Evolutionary conservation across 345 rosid genomes (phyloP), one percentile per base, ranked within the genome.

Genomic region (Orychophragmus violaceus): DNA sequence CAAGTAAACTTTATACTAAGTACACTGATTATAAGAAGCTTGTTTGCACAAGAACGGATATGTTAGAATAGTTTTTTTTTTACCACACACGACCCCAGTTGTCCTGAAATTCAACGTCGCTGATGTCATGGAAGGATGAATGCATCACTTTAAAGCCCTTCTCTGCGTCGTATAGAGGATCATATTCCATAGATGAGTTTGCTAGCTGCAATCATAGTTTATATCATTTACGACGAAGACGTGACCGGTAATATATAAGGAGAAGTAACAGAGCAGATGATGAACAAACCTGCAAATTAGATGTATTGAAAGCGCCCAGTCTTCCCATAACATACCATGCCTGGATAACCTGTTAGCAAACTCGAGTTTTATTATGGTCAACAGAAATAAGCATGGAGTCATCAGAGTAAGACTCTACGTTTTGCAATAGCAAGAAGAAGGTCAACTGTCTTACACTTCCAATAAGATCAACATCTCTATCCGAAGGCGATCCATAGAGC

Each of bases 251-350:
- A 49, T 23, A 51, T 11, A 51, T 3, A 23, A 16, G 35, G 35
- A 32, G 32, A 57, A 25, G 33, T 44, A 59, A 53, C 16, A 29
- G 14, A 33, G 36, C 3, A 21, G 56, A 50, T 18, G 58, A 69
- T 50, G 59, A 55, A 22, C 75, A 76, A 79, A 92, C 98, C 98
- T 92, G 98, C 74, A 93, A 71, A 70, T 93, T 93, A 16, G 89
- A 83, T 66, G 96, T 84, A 79, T 93, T 93, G 79, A 89, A 93
- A 75, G 91, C 90, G 39, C 98, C 98, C 64, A 89, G 67, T 54
- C 97, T 78, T 37, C 98, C 97, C 98, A 93, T 90, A 68, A 89
- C 90, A 80, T 93, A 90, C 97, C 97, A 89, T 19, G 98, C 83
- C 69, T 87, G 97, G 64, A 89, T 79, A 57, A 81, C 87, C 98